phyloP scores from a whole-genome alignment of 345 rosid species.

The Rhodamnia argentea region DNA sequence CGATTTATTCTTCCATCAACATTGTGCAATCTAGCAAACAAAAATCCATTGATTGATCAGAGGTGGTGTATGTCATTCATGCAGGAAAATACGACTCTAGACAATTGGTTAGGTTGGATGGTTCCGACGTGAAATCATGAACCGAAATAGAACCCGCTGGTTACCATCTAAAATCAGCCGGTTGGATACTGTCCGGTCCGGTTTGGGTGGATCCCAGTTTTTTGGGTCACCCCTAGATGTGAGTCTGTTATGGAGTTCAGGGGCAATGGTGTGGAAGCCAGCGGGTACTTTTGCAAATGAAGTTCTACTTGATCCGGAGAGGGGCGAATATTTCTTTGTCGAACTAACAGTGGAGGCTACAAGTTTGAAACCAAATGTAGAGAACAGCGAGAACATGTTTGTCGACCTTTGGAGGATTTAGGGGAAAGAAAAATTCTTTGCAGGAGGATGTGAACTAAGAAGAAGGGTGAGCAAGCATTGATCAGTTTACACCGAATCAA shows the following conservation, averaged over 20 bases:
- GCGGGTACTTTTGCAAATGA: slow-evolving; percentile 21
- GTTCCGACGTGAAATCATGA: too few relatives aligned
- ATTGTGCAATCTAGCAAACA: background rate
- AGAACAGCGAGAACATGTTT: background rate
- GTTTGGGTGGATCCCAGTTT: too few relatives aligned
- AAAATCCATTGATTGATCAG: background rate
- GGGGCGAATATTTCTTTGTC: background rate
- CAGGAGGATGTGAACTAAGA: slow-evolving; percentile 8
- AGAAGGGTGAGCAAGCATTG: slow-evolving; percentile 35
- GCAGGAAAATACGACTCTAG: slow-evolving; percentile 26
- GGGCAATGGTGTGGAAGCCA: slow-evolving; percentile 38
- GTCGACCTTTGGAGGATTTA: slow-evolving; percentile 2
- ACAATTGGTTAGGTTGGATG: too few relatives aligned
- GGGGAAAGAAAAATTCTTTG: slow-evolving; percentile 28
- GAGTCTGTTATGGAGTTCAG: slow-evolving; percentile 33
- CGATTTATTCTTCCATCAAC: accelerated
- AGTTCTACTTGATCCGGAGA: slow-evolving; percentile 7
- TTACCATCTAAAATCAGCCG: too few relatives aligned
- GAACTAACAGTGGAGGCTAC: background rate
- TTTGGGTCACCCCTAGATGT: too few relatives aligned
- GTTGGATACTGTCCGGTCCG: too few relatives aligned
- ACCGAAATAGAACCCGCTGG: too few relatives aligned
- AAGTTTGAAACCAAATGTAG: background rate
- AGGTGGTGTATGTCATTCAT: background rate
- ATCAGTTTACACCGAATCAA: slow-evolving; percentile 22